These are phyloP conservation scores for Crithidia expoeki DNA, from an alignment of 208 protist species.

Conservation along the genomic window DNA sequence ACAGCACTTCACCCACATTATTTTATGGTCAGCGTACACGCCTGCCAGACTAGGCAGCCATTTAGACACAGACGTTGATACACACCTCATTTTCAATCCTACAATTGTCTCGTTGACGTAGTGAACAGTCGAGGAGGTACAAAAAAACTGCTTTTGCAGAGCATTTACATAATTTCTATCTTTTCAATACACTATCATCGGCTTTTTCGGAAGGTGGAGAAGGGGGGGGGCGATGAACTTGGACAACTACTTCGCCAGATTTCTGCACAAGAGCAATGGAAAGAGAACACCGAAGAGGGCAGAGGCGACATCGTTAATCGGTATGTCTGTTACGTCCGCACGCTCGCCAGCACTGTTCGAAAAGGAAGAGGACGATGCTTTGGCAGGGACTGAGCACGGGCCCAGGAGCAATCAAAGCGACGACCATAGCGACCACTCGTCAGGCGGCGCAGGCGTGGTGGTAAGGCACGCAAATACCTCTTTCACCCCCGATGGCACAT, in stretches of 20 bases:
- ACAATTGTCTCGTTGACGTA: no score
- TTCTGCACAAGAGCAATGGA: constrained; percentile 30
- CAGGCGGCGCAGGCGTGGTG: background rate
- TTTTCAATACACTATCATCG: background rate
- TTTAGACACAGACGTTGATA: no score
- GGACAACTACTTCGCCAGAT: constrained; percentile 69
- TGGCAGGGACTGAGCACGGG: background rate
- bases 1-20: no score
- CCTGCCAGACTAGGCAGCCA: no score
- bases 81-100: no score
- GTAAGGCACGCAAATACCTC: background rate
- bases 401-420: background rate
- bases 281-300: background rate
- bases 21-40: no score
- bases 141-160: no score
- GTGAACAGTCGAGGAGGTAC: no score
- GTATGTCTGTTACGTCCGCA: constrained; percentile 3
- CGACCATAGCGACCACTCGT: background rate
- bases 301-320: background rate
- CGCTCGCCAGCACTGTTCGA: background rate
- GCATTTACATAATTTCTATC: no score
- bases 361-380: background rate
- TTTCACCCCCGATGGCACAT: background rate
- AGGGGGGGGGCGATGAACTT: constrained; percentile 36
- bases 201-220: no score